phyloP scores from a whole-genome alignment of 1,284 basidiomycete genomes.

The Puccinia coronata region DNA sequence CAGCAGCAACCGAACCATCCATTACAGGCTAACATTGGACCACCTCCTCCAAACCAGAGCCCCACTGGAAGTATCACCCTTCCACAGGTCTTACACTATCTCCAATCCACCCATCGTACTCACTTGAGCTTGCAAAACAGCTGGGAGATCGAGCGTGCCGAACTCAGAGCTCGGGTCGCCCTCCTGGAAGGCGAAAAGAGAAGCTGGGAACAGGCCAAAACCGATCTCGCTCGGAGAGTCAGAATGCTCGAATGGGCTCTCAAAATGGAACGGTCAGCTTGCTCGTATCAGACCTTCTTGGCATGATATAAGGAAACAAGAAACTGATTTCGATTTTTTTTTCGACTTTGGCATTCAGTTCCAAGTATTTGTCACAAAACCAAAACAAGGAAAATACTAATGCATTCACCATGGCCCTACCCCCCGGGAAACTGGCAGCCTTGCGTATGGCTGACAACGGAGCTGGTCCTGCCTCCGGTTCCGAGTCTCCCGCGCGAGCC shows the following conservation, averaged over 20 bases:
- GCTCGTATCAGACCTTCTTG: too few relatives aligned
- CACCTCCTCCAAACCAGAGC: constrained; percentile 44
- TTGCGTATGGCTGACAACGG: constrained; percentile 58
- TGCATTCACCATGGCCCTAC: constrained; percentile 53
- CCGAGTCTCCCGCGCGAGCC: constrained; percentile 33
- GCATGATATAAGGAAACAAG: too few relatives aligned
- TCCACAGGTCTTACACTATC: constrained; percentile 90
- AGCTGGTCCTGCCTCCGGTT: not conserved
- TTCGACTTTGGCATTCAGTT: constrained; percentile 31
- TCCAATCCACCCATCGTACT: constrained; percentile 95
- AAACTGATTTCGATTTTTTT: not conserved
- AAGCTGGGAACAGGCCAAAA: constrained; percentile 93
- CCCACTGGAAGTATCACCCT: constrained; percentile 73
- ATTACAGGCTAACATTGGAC: constrained; percentile 66
- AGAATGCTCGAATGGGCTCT: constrained; percentile 93
- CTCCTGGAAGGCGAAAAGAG: constrained; percentile 92
- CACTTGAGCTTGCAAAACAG: constrained; percentile 93
- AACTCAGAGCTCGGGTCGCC: constrained; percentile 98
- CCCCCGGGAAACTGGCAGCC: constrained; percentile 58
- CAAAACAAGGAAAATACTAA: constrained; percentile 49
- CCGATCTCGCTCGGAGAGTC: constrained; percentile 90
- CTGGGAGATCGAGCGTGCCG: constrained; percentile 99
- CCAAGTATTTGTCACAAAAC: constrained; percentile 51
- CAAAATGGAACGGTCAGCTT: constrained; percentile 80
- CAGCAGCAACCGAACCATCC: constrained; percentile 59